Base-by-base conservation (phyloP, 2,329 filamentous ascomycete genomes). In the Colletotrichum incanum region DNA sequence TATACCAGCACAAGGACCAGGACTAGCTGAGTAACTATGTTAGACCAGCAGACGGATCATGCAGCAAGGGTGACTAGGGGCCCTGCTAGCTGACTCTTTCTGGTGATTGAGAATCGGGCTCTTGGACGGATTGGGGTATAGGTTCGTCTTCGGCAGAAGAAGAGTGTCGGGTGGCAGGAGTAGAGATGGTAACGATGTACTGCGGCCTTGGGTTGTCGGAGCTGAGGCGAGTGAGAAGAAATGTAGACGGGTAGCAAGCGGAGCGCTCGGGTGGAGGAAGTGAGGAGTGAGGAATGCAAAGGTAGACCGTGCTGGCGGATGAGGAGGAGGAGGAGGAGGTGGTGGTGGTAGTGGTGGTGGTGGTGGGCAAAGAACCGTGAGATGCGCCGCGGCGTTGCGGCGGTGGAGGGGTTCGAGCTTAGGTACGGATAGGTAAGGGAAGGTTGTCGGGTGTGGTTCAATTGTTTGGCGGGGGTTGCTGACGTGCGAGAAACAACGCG, bases 381-480 rank as follows among this genome's bases (percentile, higher is more conserved):
- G 37, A 66, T 45, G 56, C 56, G 45, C 34, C 16, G 47, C 65
- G 56, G 26, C 45, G 67, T 56, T 47, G 61, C 52, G 60, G 66
- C 43, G 67, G 59, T 64, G 66, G 70, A 65, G 60, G 55, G 55
- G 63, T 67, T 55, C 23, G 37, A 71, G 54, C 54, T 47, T 60
- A 31, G 41, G 8, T 39, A 18, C 16, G 8, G 14, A 12, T 34
- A n/a, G 16, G 56, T 41, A 60, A 11, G 47, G 60, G 54, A 66
- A 43, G 65, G 56, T 49, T 62, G 65, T 54, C 65, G 61, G 47
- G 49, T n/a, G 31, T 72, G 54, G 41, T 31, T 41, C 47, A 41
- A 54, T 52, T 59, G 43, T 72, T 69, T 72, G 65, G 66, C 66
- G 70, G 59, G 65, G 65, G 31, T 52, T 60, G 70, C 59, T 64